These are phyloP conservation scores for Spathaspora boniae DNA, from an alignment of 805 yeast genomes.

Conservation along the genomic window DNA sequence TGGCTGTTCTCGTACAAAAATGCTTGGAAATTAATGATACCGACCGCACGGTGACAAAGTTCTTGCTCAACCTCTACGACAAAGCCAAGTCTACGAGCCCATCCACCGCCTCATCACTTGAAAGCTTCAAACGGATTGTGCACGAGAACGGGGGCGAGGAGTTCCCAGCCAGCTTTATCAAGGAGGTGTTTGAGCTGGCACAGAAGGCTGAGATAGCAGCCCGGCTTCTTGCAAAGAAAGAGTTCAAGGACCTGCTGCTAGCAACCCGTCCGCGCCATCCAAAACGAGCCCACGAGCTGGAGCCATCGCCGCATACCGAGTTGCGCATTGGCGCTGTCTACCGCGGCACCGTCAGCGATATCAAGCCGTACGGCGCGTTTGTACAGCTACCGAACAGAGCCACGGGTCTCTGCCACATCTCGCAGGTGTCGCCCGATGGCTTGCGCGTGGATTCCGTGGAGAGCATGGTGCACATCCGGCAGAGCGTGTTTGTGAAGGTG, in stretches of 20 bases:
- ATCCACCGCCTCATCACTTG: not conserved
- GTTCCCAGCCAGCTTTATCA: slow-evolving; percentile 31
- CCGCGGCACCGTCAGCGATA: slow-evolving; percentile 55
- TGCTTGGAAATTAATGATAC: slow-evolving; percentile 21
- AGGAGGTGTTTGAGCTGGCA: slow-evolving; percentile 17
- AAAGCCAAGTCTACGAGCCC: too few relatives aligned
- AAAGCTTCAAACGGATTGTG: slow-evolving; percentile 13
- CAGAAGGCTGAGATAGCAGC: not conserved
- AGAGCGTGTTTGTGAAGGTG: slow-evolving; percentile 65
- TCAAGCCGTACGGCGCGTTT: slow-evolving; percentile 78
- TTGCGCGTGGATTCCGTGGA: slow-evolving; percentile 52
- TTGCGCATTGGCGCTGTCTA: slow-evolving; percentile 48
- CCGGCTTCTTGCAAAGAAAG: slow-evolving; percentile 1
- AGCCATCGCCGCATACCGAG: too few relatives aligned
- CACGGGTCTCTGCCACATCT: slow-evolving; percentile 72
- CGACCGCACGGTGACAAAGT: slow-evolving; percentile 24
- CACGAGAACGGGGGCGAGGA: slow-evolving; percentile 39
- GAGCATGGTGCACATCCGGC: slow-evolving; percentile 54
- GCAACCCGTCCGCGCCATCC: slow-evolving; percentile 8
- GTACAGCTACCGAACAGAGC: slow-evolving; percentile 41
- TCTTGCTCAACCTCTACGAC: slow-evolving; percentile 23
- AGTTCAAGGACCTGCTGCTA: too few relatives aligned
- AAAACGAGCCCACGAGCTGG: slow-evolving; percentile 6
- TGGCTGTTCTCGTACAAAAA: too few relatives aligned
- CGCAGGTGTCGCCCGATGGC: slow-evolving; percentile 52